These are phyloP conservation scores for Bruguiera sexangula DNA, from an alignment of 345 rosid species.

Conservation along the genomic window DNA sequence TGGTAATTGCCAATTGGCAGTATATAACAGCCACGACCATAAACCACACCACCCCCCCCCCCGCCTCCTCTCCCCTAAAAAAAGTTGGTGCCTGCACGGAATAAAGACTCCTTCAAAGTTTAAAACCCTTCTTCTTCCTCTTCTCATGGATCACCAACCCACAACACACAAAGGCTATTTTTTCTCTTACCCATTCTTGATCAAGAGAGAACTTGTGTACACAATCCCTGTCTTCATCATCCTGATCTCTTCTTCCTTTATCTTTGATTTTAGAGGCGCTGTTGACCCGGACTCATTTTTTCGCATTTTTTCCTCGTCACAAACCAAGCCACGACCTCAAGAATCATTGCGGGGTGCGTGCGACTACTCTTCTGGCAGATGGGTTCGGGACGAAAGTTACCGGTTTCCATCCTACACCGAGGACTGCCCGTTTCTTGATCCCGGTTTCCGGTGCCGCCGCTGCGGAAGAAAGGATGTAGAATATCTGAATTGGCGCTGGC, in stretches of 20 bases:
- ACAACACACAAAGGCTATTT: slow-evolving; percentile 5
- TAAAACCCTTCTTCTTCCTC: slow-evolving; percentile 10
- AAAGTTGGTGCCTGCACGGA: too few species aligned
- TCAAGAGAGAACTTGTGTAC: slow-evolving; percentile 34
- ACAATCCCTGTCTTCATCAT: slow-evolving; percentile 27
- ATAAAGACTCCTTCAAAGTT: not conserved
- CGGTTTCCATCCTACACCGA: slow-evolving; percentile 40
- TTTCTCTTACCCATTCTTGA: slow-evolving; percentile 22
- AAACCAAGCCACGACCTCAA: not conserved
- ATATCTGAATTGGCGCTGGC: slow-evolving; percentile 86
- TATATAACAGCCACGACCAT: too few species aligned
- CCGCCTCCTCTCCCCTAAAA: too few species aligned
- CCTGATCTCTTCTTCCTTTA: slow-evolving; percentile 35
- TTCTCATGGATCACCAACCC: slow-evolving; percentile 39
- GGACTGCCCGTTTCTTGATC: slow-evolving; percentile 74
- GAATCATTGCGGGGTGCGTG: slow-evolving; percentile 22
- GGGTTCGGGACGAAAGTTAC: slow-evolving; percentile 50
- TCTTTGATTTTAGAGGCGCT: slow-evolving; percentile 14
- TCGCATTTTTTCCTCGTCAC: slow-evolving; percentile 9
- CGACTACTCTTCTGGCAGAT: slow-evolving; percentile 61
- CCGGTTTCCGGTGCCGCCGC: slow-evolving; percentile 62
- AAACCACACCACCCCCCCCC: too few species aligned
- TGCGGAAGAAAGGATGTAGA: slow-evolving; percentile 62
- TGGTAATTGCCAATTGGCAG: too few species aligned
- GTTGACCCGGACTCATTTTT: not conserved